Base-by-base conservation (phyloP, 2,329 filamentous ascomycete genomes). In the Aspergillus unguis region DNA sequence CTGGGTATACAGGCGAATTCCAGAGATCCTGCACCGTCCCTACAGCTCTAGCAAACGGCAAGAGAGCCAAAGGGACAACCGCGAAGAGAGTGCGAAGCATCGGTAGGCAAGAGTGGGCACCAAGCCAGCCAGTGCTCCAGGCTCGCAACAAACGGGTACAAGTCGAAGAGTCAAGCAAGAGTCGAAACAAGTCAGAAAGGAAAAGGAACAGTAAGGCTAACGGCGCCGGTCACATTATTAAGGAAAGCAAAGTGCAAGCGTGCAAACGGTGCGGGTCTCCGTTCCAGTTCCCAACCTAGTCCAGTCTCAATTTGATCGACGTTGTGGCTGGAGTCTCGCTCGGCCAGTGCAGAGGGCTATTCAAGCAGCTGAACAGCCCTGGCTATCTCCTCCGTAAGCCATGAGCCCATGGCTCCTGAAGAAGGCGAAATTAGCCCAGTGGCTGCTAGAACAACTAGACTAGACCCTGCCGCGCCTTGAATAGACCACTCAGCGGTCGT, bases 21-120 rank as follows among this genome's bases (percentile, higher is more conserved):
- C 51, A 53, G 8, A 49, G 35, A 38, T 53, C 51, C 35, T 53
- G 51, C 2, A 53, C 51, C 3, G 51, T 53, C 7, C 31, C 31
- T 25, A 32, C 33, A 5, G 32, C 44, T 23, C 31, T 36, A 4
- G 29, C 51, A 3, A 45, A 11, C 10, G 51, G 29, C 26, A 43
- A 11, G 25, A 46, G 38, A 3, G 17, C 37, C 31, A 43, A 27
- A 23, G 44, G 29, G 17, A 44, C 6, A 5, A 48, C 5, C 27
- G n/a, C 9, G 11, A 25, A 5, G 4, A 52, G 8, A 44, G 23
- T 43, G 4, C 25, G n/a, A 33, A 26, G 31, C 44, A 48, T 52
- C 29, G 17, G 17, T 33, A 36, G 36, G n/a, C 36, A 23, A n/a
- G 11, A 25, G 36, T 38, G 36, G 6, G 36, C 17, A 17, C 17